Percentiles rank a stretch among this genome's conserved stretches.
These are phyloP conservation scores for Canna indica DNA, from an alignment of 176 grass and related monocot species.

Conservation along the genomic window DNA sequence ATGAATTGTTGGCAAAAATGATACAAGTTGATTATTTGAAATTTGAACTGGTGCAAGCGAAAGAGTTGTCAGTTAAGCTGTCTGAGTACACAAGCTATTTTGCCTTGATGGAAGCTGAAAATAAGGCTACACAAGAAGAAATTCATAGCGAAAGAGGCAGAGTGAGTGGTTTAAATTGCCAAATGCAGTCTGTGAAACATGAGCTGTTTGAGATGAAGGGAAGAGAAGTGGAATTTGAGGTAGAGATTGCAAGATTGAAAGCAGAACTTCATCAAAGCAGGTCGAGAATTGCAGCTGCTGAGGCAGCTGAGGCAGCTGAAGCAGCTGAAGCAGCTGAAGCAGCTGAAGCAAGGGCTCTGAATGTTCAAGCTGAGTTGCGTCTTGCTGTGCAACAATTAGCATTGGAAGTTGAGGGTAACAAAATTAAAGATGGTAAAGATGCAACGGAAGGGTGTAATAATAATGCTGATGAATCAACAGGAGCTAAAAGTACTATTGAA, in stretches of 20 bases:
- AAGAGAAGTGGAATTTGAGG: neutral
- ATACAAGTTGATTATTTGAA: slow-evolving; percentile 28
- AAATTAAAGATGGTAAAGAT: too few relatives aligned
- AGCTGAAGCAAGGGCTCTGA: slow-evolving; percentile 15
- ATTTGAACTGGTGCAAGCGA: slow-evolving; percentile 21
- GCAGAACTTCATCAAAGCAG: slow-evolving; percentile 1
- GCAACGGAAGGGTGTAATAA: too few relatives aligned
- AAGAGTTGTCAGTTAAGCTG: slow-evolving; percentile 5
- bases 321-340: too few relatives aligned
- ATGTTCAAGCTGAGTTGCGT: slow-evolving; percentile 7
- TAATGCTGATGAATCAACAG: too few relatives aligned
- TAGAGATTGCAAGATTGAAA: slow-evolving; percentile 2
- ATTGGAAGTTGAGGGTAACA: neutral
- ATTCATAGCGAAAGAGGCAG: slow-evolving; percentile 3
- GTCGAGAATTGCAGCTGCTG: neutral
- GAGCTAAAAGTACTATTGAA: neutral
- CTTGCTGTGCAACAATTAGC: slow-evolving; percentile 10
- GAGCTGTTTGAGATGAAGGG: neutral
- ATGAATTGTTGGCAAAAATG: slow-evolving; percentile 29
- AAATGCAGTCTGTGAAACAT: slow-evolving; percentile 6
- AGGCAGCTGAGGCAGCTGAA: too few relatives aligned
- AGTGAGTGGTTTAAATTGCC: slow-evolving; percentile 3
- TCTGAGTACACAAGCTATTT: neutral
- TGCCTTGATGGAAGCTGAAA: neutral
- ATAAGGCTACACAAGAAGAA: neutral